Base-by-base conservation (phyloP, 345 rosid species). In the Xanthoceras sorbifolium region DNA sequence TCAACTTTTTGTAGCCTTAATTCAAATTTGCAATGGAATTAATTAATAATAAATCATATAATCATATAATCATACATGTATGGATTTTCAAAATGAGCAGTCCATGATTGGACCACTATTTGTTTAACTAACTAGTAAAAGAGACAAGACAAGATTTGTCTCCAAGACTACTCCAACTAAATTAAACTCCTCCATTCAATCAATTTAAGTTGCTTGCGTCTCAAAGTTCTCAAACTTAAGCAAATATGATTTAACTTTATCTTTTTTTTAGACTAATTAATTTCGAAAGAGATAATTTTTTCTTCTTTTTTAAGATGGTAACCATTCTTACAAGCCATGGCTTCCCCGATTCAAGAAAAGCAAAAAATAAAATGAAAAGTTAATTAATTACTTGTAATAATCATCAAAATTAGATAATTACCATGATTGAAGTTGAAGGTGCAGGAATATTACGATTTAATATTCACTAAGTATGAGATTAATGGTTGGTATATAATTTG, bases 201-300 rank as follows among this genome's bases (percentile, higher is more conserved):
- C 18, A 64, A n/a, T n/a, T n/a, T n/a, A n/a, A 71, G 75, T 84
- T 73, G 79, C 79, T 82, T 79, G 8, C 40, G 59, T 42, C 60
- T 71, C 50, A 75, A 69, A 72, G 76, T 48, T 77, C 67, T 76
- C 63, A 40, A 52, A 66, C 55, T 67, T 25, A 80, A 77, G 84
- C 80, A 79, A 42, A 81, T 81, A 71, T 80, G 63, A 71, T 77
- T 57, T 9, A 29, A 25, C 36, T 46, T 15, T 48, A 15, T 4
- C 20, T 15, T 17, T 17, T 64, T 31, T 29, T 18, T 14, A 29
- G 36, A 25, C 32, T 20, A 64, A 74, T 61, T 20, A 64, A 74
- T 61, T 10, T 18, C 0, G 0, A 28, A 18, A 31, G 17, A 71
- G 55, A 40, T 1, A 54, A 8, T 40, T 4, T 55, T 42, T 15